These are phyloP conservation scores for Cryptosporidium parvum DNA, from an alignment of 169 alveolate genomes.

Conservation along the genomic window DNA sequence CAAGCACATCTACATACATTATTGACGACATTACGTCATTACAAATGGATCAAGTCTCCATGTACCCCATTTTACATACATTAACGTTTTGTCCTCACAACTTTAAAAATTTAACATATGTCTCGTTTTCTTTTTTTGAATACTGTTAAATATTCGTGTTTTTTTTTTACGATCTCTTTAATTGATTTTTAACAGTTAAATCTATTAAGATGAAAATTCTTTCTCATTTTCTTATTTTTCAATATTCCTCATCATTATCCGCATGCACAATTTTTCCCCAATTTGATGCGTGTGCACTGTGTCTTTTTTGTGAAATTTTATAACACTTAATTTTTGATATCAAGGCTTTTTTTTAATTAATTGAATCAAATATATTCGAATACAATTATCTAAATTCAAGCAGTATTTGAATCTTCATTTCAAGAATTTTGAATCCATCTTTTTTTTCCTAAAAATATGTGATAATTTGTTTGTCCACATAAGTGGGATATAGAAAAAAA, in stretches of 20 bases:
- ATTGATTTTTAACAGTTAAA: neutral
- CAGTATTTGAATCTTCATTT: too few species aligned
- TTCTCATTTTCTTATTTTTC: neutral
- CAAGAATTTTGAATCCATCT: too few species aligned
- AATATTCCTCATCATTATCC: neutral
- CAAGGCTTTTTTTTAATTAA: too few species aligned
- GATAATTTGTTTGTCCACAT: neutral
- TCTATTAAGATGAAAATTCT: neutral
- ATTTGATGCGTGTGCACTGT: constrained; percentile 4
- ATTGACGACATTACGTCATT: constrained; percentile 69
- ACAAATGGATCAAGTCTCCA: constrained; percentile 75
- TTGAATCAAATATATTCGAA: neutral
- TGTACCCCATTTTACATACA: constrained; percentile 73
- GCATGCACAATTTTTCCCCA: neutral
- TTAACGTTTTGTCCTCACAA: constrained; percentile 66
- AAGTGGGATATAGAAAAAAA: neutral
- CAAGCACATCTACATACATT: constrained; percentile 77
- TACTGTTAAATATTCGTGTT: neutral
- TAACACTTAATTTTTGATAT: too few species aligned
- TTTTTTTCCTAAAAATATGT: too few species aligned
- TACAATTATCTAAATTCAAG: too few species aligned
- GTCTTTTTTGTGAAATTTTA: neutral
- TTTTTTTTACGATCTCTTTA: neutral
- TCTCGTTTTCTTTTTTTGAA: neutral
- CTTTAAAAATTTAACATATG: neutral